Percentiles rank a stretch among this genome's conserved stretches.
These are phyloP conservation scores for Fereydounia khargensis DNA, from an alignment of 1,284 basidiomycete genomes.

Conservation along the genomic window DNA sequence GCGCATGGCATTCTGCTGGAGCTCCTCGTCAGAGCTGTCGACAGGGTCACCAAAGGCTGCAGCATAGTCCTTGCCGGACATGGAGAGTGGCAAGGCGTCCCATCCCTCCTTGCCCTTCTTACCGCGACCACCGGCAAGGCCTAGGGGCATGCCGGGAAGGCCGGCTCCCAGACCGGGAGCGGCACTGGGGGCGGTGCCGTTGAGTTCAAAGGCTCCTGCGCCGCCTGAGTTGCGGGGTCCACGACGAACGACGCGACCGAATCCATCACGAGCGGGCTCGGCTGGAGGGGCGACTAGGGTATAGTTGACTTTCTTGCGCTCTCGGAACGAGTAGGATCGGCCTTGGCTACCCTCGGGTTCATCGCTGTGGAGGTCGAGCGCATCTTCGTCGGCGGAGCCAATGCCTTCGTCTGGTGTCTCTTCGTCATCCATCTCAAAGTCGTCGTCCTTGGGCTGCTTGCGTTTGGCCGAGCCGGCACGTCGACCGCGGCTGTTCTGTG, in stretches of 20 bases:
- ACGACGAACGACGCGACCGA: constrained; percentile 37
- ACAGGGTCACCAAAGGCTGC: constrained; percentile 46
- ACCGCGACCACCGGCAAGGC: constrained; percentile 14
- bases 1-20: constrained; percentile 26
- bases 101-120: constrained; percentile 44
- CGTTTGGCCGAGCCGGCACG: constrained; percentile 3
- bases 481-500: constrained; percentile 11
- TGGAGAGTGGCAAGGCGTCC: constrained; percentile 42
- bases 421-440: constrained; percentile 26
- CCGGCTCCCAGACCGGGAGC: constrained; percentile 5
- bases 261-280: constrained; percentile 42
- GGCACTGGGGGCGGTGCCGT: constrained; percentile 7
- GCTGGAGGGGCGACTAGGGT: constrained; percentile 46
- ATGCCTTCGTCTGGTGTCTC: constrained; percentile 29
- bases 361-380: constrained; percentile 35
- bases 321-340: constrained; percentile 47
- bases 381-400: constrained; percentile 28
- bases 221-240: constrained; percentile 1
- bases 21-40: constrained; percentile 53
- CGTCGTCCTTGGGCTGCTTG: constrained; percentile 13
- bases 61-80: constrained; percentile 53
- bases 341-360: constrained; percentile 34
- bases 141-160: constrained; percentile 28
- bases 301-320: constrained; percentile 55
- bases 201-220: constrained; percentile 19